phyloP scores from a whole-genome alignment of 2,329 filamentous ascomycete genomes.

The Clonostachys rosea region DNA sequence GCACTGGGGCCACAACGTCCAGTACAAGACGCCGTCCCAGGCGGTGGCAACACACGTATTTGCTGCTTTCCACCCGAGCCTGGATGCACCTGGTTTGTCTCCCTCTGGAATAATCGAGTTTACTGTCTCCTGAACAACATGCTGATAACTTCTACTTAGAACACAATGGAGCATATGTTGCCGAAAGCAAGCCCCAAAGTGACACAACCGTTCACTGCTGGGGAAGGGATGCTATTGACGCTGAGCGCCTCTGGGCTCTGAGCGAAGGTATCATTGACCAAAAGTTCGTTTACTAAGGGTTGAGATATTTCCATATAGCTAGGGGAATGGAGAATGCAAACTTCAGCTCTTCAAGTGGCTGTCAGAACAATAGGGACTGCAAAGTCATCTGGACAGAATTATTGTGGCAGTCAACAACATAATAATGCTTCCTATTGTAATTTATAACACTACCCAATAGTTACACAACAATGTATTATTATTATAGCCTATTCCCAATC shows the following conservation, averaged over 20 bases:
- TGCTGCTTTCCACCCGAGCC: neutral
- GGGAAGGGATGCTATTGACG: constrained; percentile 15
- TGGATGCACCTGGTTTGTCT: neutral
- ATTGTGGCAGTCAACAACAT: too few relatives aligned
- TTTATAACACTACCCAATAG: too few relatives aligned
- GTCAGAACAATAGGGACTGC: too few relatives aligned
- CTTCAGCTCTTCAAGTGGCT: too few relatives aligned
- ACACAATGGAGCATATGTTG: constrained; percentile 15
- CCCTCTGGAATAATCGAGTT: too few relatives aligned
- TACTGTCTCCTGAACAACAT: too few relatives aligned
- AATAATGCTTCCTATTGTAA: too few relatives aligned
- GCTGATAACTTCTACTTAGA: neutral
- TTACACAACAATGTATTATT: too few relatives aligned
- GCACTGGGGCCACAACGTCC: neutral
- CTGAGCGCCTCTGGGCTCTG: constrained; percentile 17
- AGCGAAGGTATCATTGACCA: constrained; percentile 19
- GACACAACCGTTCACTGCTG: constrained; percentile 15
- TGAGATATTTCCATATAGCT: too few relatives aligned
- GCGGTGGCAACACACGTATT: neutral
- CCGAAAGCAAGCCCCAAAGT: constrained; percentile 8
- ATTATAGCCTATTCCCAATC: too few relatives aligned
- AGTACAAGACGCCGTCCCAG: neutral
- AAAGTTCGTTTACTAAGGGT: constrained; percentile 10
- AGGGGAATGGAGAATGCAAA: too few relatives aligned
- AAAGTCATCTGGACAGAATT: too few relatives aligned